These are phyloP conservation scores for Oldenlandia corymbosa DNA, from an alignment of 257 asterid genomes.

Conservation along the genomic window DNA sequence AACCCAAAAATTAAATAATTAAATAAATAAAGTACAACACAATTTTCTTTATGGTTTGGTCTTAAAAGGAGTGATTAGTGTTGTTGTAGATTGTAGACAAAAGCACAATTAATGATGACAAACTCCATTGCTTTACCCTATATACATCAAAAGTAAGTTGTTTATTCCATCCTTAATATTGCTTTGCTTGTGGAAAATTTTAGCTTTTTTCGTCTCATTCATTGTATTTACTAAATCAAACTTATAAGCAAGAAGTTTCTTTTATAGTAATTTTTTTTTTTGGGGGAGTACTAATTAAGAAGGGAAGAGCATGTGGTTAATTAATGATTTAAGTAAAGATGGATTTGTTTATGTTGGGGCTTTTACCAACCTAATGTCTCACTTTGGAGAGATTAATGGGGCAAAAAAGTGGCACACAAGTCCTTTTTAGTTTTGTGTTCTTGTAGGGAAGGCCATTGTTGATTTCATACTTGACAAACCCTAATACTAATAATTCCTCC, in stretches of 20 bases:
- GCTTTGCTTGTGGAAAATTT: too few relatives aligned
- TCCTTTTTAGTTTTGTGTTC: constrained; percentile 16
- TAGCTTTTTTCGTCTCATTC: not conserved
- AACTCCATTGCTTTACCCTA: too few relatives aligned
- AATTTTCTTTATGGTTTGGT: too few relatives aligned
- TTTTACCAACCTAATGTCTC: constrained; percentile 29
- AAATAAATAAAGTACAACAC: too few relatives aligned
- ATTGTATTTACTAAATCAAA: not conserved
- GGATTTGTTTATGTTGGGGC: constrained; percentile 14
- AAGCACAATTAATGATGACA: too few relatives aligned
- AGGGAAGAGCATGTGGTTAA: not conserved
- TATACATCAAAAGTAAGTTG: too few relatives aligned
- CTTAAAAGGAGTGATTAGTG: too few relatives aligned
- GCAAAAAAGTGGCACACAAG: constrained; percentile 9
- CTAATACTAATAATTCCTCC: not conserved
- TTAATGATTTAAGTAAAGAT: constrained; percentile 6
- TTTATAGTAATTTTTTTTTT: too few relatives aligned
- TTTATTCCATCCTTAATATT: too few relatives aligned
- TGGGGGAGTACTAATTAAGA: too few relatives aligned
- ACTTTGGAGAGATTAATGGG: constrained; percentile 5
- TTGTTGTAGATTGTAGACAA: too few relatives aligned
- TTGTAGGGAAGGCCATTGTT: constrained; percentile 23
- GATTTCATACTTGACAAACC: constrained; percentile 23
- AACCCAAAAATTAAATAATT: too few relatives aligned
- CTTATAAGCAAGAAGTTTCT: not conserved